Evolutionary conservation across 768 basidiomycete genomes (phyloP).

Genomic region (Termitomyces sp.): DNA sequence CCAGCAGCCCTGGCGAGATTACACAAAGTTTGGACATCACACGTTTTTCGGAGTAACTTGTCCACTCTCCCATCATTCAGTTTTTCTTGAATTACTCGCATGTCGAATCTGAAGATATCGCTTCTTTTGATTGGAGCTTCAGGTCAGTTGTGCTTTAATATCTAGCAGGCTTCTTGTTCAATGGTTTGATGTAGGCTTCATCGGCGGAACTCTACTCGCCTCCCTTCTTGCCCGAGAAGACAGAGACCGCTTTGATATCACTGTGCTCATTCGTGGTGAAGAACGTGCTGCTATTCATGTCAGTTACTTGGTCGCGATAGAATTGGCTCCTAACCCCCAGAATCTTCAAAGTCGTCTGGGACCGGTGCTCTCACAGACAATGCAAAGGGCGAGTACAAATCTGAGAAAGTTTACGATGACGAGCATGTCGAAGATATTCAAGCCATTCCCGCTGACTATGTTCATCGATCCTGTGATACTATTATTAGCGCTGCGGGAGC

Average conservation of each 20-base stretch:
- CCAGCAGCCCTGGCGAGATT: too few relatives aligned
- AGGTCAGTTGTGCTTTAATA: not conserved
- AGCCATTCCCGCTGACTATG: constrained; percentile 13
- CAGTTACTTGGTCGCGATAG: not conserved
- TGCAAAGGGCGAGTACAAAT: constrained; percentile 9
- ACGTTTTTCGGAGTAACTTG: too few relatives aligned
- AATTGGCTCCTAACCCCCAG: too few relatives aligned
- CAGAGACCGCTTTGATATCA: constrained; percentile 12
- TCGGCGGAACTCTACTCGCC: constrained; percentile 11
- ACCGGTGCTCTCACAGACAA: constrained; percentile 12
- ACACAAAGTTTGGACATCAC: too few relatives aligned
- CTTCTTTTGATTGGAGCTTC: constrained; percentile 13
- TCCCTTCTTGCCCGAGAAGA: constrained; percentile 11
- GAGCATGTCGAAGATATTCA: constrained; percentile 15
- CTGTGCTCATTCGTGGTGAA: constrained; percentile 13
- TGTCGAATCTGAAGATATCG: constrained; percentile 4
- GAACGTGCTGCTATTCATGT: constrained; percentile 14
- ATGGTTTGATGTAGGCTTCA: constrained; percentile 6
- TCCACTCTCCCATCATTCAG: not conserved
- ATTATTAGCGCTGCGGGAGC: constrained; percentile 11
- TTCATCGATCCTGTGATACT: constrained; percentile 13
- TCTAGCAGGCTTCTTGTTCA: not conserved
- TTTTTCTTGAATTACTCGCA: not conserved
- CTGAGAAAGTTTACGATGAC: constrained; percentile 14
- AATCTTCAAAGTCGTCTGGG: constrained; percentile 6